phyloP scores from a whole-genome alignment of 306 rosid genomes.

The Senna siamea region DNA sequence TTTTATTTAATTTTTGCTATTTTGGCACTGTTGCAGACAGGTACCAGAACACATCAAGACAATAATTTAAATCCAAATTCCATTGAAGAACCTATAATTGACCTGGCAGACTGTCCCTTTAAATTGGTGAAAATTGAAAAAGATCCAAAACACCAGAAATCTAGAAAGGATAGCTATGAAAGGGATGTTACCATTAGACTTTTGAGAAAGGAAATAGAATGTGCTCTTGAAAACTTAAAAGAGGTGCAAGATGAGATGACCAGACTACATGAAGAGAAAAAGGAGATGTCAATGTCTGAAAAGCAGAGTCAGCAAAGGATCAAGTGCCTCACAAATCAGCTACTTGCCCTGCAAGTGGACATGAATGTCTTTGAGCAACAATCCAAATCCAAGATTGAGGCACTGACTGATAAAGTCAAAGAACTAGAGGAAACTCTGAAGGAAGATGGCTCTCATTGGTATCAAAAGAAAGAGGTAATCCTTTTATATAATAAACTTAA shows the following conservation, averaged over 20 bases:
- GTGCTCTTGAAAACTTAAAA: conserved; percentile 79
- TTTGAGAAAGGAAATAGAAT: conserved; percentile 79
- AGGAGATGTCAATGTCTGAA: conserved; percentile 60
- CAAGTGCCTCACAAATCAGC: conserved; percentile 50
- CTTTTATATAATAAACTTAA: not conserved
- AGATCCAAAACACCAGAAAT: conserved; percentile 37
- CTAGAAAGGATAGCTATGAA: conserved; percentile 45
- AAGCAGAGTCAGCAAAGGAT: conserved; percentile 60
- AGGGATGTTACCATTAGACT: conserved; percentile 72
- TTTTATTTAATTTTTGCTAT: conserved; percentile 46
- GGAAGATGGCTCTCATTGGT: conserved; percentile 63
- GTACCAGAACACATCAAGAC: conserved; percentile 42
- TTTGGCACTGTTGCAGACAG: conserved; percentile 72
- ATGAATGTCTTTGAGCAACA: conserved; percentile 65
- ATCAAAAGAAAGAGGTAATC: conserved; percentile 68
- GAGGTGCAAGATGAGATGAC: conserved; percentile 83
- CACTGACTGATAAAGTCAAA: conserved; percentile 52
- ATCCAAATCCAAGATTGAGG: conserved; percentile 58
- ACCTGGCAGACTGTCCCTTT: conserved; percentile 44
- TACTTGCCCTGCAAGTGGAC: conserved; percentile 60
- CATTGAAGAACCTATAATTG: conserved; percentile 43
- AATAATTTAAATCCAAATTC: conserved; percentile 30
- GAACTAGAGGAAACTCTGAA: conserved; percentile 56
- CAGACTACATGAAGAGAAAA: conserved; percentile 68
- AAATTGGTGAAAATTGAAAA: conserved; percentile 37